A percentile compares a stretch with the other conserved stretches of the same genome.
These are phyloP conservation scores for Leavenworthia alabamica DNA, from an alignment of 345 rosid species.

Conservation along the genomic window DNA sequence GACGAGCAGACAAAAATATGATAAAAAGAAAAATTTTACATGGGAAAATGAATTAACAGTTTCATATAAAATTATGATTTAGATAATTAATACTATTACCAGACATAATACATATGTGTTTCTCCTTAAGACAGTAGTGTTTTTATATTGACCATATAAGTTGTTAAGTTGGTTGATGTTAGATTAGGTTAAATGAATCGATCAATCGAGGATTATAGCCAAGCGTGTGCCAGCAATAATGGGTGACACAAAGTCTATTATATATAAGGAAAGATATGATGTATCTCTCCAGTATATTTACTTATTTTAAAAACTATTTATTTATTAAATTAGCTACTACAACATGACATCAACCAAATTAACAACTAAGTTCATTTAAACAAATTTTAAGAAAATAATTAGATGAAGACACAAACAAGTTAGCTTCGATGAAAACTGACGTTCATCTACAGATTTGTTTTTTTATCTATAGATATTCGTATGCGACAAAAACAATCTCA, in stretches of 20 bases:
- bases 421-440: slow-evolving; percentile 19
- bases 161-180: not conserved
- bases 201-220: slow-evolving; percentile 5
- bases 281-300: slow-evolving; percentile 14
- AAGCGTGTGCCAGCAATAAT: slow-evolving; percentile 27
- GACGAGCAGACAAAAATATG: slow-evolving; percentile 7
- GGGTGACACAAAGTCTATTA: slow-evolving; percentile 3
- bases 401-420: not conserved
- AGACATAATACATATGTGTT: not conserved
- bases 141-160: not conserved
- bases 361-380: not conserved
- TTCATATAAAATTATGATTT: too few relatives aligned
- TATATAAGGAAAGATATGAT: slow-evolving; percentile 14
- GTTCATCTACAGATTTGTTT: not conserved
- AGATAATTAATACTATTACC: not conserved
- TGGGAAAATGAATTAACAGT: too few relatives aligned
- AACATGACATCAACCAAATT: not conserved
- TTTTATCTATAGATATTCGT: not conserved
- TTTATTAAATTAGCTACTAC: not conserved
- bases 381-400: not conserved
- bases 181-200: not conserved
- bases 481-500: not conserved
- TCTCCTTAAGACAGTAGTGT: not conserved
- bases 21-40: too few relatives aligned
- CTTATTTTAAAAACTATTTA: not conserved